Percentiles rank a stretch among this genome's conserved stretches.
phyloP scores from a whole-genome alignment of 306 rosid genomes.

The Trifolium dubium region DNA sequence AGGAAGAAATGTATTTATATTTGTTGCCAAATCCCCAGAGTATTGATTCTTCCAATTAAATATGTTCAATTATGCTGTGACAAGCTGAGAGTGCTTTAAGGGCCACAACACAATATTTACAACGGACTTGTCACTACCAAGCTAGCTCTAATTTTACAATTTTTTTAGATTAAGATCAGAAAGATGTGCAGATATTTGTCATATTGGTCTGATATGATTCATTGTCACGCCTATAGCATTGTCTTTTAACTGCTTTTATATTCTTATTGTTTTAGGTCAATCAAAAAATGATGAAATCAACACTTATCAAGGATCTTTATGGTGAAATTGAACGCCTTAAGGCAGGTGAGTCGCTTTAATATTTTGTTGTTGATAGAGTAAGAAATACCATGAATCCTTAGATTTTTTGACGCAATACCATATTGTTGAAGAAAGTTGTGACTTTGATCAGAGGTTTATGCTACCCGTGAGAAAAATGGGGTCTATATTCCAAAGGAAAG shows the following conservation, averaged over 20 bases:
- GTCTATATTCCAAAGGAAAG: slow-evolving; percentile 95
- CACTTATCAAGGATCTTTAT: slow-evolving; percentile 94
- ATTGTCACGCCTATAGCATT: neutral
- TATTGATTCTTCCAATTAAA: neutral
- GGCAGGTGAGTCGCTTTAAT: slow-evolving; percentile 60
- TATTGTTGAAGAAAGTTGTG: slow-evolving; percentile 18
- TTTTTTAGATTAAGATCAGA: neutral
- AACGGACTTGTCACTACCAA: neutral
- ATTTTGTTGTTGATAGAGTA: neutral
- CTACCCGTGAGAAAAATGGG: slow-evolving; percentile 96
- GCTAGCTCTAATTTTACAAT: neutral
- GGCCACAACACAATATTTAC: neutral
- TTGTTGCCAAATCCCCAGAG: neutral
- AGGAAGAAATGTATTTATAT: neutral
- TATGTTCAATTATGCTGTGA: neutral
- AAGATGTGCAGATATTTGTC: slow-evolving; percentile 1
- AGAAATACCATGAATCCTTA: neutral
- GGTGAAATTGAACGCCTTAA: slow-evolving; percentile 98
- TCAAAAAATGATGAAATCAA: slow-evolving; percentile 98
- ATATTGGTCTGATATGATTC: neutral
- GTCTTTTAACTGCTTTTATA: slow-evolving; percentile 2
- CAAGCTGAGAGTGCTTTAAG: neutral
- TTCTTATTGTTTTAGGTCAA: slow-evolving; percentile 60
- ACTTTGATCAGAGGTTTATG: slow-evolving; percentile 80
- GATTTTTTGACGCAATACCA: neutral